Conservation (phyloP, 352 stramenopile genomes). For the Phytophthora sp. region DNA sequence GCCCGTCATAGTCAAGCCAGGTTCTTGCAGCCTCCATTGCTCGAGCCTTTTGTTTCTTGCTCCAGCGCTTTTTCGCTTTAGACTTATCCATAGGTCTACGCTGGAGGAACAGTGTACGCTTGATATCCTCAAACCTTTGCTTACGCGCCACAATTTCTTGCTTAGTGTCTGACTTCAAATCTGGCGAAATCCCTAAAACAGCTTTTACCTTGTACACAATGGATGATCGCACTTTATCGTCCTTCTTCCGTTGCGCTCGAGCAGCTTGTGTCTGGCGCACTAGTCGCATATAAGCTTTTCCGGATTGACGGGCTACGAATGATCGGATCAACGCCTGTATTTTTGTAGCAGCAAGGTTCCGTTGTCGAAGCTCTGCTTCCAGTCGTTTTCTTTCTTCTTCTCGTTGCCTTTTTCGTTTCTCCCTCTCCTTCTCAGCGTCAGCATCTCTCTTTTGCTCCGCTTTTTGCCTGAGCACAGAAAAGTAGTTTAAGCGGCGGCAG, state of each 20-base stretch:
- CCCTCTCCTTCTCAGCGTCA: constrained; percentile 42
- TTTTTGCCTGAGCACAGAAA: constrained; percentile 62
- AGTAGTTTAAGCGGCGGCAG: constrained; percentile 69
- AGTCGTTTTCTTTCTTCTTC: constrained; percentile 30
- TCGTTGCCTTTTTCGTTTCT: constrained; percentile 27
- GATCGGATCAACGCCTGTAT: constrained; percentile 50
- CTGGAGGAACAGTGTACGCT: constrained; percentile 56
- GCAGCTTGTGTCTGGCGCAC: constrained; percentile 55
- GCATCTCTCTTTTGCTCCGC: constrained; percentile 41
- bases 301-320: constrained; percentile 39
- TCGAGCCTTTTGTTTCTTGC: constrained; percentile 36
- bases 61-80: constrained; percentile 52
- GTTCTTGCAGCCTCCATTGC: constrained; percentile 44
- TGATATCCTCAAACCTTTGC: constrained; percentile 48
- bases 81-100: constrained; percentile 13
- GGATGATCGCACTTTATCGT: constrained; percentile 43
- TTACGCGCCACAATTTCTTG: constrained; percentile 45
- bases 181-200: constrained; percentile 42
- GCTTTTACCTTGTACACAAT: constrained; percentile 49
- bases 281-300: constrained; percentile 56
- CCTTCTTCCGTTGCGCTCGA: constrained; percentile 46
- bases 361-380: constrained; percentile 20
- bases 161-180: constrained; percentile 63
- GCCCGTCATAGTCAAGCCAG: constrained; percentile 60
- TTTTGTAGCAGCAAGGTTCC: constrained; percentile 38